A percentile compares a stretch with the other conserved stretches of the same genome.
Evolutionary conservation across 345 rosid species (phyloP).

Genomic region (Combretum micranthum): DNA sequence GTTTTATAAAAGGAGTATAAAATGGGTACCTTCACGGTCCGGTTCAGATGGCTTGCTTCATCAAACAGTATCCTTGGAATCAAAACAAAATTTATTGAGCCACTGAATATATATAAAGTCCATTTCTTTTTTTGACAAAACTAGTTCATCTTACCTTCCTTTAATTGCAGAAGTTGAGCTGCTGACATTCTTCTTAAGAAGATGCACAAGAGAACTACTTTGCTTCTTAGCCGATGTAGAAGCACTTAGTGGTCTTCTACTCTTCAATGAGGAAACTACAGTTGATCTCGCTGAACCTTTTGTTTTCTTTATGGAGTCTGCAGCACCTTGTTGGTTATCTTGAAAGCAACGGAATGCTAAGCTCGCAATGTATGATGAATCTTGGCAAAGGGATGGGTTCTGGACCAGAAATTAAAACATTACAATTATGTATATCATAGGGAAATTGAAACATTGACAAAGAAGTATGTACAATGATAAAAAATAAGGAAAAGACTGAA

Average conservation of each 20-base stretch:
- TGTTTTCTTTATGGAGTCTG: constrained; percentile 30
- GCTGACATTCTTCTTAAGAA: constrained; percentile 31
- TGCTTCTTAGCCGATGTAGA: constrained; percentile 29
- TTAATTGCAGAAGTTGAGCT: constrained; percentile 25
- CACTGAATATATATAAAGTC: not conserved
- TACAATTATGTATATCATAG: constrained; percentile 1
- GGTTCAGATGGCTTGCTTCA: constrained; percentile 27
- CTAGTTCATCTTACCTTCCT: constrained; percentile 29
- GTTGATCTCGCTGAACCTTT: constrained; percentile 22
- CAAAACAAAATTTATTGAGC: constrained; percentile 4
- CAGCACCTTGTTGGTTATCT: constrained; percentile 18
- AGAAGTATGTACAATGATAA: not conserved
- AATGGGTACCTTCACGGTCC: constrained; percentile 41
- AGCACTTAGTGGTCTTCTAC: constrained; percentile 18
- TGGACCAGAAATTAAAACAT: constrained; percentile 17
- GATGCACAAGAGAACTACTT: constrained; percentile 15
- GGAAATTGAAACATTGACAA: constrained; percentile 4
- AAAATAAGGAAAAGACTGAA: constrained; percentile 1
- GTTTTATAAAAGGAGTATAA: not conserved
- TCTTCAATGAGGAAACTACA: constrained; percentile 24
- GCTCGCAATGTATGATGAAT: constrained; percentile 54
- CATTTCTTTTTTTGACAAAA: not conserved
- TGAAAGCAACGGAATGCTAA: constrained; percentile 59
- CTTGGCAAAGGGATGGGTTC: constrained; percentile 63
- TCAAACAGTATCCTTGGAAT: constrained; percentile 47